Evolutionary conservation across 106 monocot genomes (phyloP), one percentile per base, ranked within the genome.

Genomic region (Agapanthus africanus): DNA sequence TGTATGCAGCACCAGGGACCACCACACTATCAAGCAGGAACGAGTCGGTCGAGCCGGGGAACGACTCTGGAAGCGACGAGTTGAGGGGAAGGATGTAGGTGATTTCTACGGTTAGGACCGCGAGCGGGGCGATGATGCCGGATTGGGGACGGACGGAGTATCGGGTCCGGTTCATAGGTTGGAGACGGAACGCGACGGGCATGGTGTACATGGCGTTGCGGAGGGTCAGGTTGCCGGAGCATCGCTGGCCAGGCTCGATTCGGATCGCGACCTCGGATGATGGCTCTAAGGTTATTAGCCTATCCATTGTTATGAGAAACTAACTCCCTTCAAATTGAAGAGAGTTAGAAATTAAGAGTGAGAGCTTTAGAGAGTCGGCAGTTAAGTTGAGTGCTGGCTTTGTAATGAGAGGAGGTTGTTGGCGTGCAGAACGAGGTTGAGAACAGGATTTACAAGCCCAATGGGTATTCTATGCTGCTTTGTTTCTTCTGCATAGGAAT

Each of bases 161-260:
- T 16, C 66, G 73, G 16, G 54, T 13, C 28, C 65, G 44, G 77
- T 74, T 74, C 14, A 63, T 34, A 4, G 84, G 77, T 32, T 74
- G 57, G 61, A 84, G 54, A 37, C 84, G 73, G 80, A 77, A 84
- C 13, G 84, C 84, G 0, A 84, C 84, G 51, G 80, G 84, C 84
- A 84, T 84, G 11, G 84, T 84, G 80, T 80, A 68, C 84, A 84
- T 80, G 28, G 77, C 80, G 51, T 84, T 84, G 18, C 80, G 65
- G 13, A 84, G 84, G 28, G 77, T 77, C 7, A 84, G 26, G 38
- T 70, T 28, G 44, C 84, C 84, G 52, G 2, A 18, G 74, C 70
- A 77, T 39, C 57, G 39, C 35, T 71, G 66, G 21, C 80, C 74
- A 8, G 77, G 67, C 37, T 84, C 84, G 38, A 84, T 25, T 0